Evolutionary conservation across 805 yeast species (phyloP).

Genomic region (Pichia thaimueangensis): DNA sequence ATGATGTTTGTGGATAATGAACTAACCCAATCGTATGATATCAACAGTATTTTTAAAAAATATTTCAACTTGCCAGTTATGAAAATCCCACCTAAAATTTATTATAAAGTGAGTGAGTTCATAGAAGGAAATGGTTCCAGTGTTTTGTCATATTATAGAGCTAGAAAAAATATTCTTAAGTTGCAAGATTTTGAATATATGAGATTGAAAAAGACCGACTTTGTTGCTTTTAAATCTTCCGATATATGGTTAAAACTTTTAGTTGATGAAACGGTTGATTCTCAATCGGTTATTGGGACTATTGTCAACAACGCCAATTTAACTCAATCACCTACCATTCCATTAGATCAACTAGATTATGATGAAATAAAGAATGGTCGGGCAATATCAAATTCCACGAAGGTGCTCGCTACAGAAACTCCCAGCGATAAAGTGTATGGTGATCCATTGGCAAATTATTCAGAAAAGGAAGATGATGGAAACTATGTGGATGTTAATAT

Average conservation of each 20-base stretch:
- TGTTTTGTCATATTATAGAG: conserved; percentile 37
- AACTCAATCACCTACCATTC: no score
- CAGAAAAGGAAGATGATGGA: conserved; percentile 20
- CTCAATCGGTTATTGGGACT: no score
- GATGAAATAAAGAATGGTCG: no score
- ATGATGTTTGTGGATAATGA: conserved; percentile 16
- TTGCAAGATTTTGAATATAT: conserved; percentile 50
- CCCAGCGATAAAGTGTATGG: conserved; percentile 16
- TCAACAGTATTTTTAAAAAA: conserved; percentile 39
- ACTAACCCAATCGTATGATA: conserved; percentile 45
- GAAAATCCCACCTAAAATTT: conserved; percentile 24
- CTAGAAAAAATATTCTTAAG: conserved; percentile 53
- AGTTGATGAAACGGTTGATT: conserved; percentile 31
- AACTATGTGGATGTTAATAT: conserved; percentile 29
- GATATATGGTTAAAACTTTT: conserved; percentile 47
- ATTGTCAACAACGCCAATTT: no score
- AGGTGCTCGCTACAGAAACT: no score
- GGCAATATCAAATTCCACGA: no score
- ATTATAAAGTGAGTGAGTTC: conserved; percentile 34
- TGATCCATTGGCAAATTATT: conserved; percentile 29
- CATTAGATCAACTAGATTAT: no score
- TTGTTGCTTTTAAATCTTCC: conserved; percentile 56
- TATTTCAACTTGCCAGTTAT: conserved; percentile 34
- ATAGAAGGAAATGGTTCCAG: conserved; percentile 22
- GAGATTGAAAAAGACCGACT: conserved; percentile 46